These are phyloP conservation scores for Bipolaris bicolor DNA, from an alignment of 2,329 filamentous ascomycete species.

Conservation along the genomic window DNA sequence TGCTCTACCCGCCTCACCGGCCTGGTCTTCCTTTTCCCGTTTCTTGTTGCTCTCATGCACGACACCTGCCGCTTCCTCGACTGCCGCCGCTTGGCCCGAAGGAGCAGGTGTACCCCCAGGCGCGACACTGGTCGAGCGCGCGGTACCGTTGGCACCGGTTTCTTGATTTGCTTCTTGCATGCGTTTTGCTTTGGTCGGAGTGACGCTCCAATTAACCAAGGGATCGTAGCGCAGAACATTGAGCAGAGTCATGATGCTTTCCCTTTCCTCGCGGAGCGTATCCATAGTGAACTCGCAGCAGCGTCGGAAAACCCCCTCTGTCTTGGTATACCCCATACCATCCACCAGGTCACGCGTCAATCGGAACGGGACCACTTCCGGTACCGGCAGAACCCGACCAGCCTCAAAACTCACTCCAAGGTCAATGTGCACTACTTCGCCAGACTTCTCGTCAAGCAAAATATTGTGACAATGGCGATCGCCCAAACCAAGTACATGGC, in stretches of 20 bases:
- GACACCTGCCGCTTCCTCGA: slow-evolving; percentile 32
- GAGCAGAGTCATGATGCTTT: slow-evolving; percentile 97
- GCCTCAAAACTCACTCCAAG: slow-evolving; percentile 97
- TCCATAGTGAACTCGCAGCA: slow-evolving; percentile 98
- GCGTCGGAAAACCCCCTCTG: slow-evolving; percentile 94
- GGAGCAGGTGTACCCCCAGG: slow-evolving; percentile 41
- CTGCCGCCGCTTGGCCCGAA: slow-evolving; percentile 21
- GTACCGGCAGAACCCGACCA: slow-evolving; percentile 90
- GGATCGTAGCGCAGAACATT: slow-evolving; percentile 99
- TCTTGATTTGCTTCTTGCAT: slow-evolving; percentile 68
- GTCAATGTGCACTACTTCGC: slow-evolving; percentile 96
- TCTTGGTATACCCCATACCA: slow-evolving; percentile 93
- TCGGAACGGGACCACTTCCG: slow-evolving; percentile 94
- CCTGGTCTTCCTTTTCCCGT: slow-evolving; percentile 61
- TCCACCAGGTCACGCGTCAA: slow-evolving; percentile 94
- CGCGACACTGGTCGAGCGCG: slow-evolving; percentile 39
- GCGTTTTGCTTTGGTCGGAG: slow-evolving; percentile 67
- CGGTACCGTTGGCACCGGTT: slow-evolving; percentile 49
- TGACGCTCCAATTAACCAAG: slow-evolving; percentile 93
- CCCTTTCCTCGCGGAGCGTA: slow-evolving; percentile 90
- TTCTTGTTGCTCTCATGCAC: slow-evolving; percentile 43
- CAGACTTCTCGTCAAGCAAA: slow-evolving; percentile 83
- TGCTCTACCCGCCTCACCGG: slow-evolving; percentile 86
- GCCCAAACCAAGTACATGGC: slow-evolving; percentile 88
- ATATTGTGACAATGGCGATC: slow-evolving; percentile 98